Conservation (phyloP, 805 yeast genomes). For the Saccharomycodes ludwigii region DNA sequence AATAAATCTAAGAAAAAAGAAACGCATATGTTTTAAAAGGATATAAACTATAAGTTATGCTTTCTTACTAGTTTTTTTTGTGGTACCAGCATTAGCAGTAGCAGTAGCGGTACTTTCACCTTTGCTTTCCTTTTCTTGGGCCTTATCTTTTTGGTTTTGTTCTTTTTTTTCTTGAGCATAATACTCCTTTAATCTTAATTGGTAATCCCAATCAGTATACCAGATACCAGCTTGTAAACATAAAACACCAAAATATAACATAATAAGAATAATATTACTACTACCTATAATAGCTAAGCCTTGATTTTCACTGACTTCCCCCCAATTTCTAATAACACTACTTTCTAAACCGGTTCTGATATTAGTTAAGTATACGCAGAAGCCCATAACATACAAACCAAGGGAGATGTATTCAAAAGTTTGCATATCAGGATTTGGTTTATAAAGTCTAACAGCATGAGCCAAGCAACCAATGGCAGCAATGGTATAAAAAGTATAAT, state of each 20-base stretch:
- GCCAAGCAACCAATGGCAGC: slow-evolving; percentile 67
- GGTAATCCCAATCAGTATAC: slow-evolving; percentile 61
- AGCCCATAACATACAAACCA: slow-evolving; percentile 55
- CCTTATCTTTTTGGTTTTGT: not conserved
- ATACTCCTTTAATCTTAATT: slow-evolving; percentile 24
- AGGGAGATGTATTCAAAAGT: slow-evolving; percentile 85
- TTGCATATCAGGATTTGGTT: slow-evolving; percentile 76
- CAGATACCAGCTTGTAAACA: slow-evolving; percentile 80
- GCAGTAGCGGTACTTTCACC: slow-evolving; percentile 6
- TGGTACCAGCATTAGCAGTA: slow-evolving; percentile 3
- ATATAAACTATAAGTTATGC: slow-evolving; percentile 1
- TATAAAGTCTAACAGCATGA: slow-evolving; percentile 62
- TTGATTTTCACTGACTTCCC: slow-evolving; percentile 76
- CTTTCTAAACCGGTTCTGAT: slow-evolving; percentile 68
- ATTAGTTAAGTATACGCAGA: slow-evolving; percentile 78
- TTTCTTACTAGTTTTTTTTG: slow-evolving; percentile 2
- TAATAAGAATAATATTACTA: slow-evolving; percentile 61
- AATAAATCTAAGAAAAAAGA: not conserved
- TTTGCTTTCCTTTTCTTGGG: slow-evolving; percentile 5
- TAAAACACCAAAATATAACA: slow-evolving; percentile 66
- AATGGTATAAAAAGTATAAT: slow-evolving; percentile 34
- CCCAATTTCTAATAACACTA: slow-evolving; percentile 71
- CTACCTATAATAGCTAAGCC: slow-evolving; percentile 92
- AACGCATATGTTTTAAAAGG: not conserved
- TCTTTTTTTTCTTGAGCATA: slow-evolving; percentile 21